A percentile compares a stretch with the other conserved stretches of the same genome.
Conservation (phyloP, 163 green algal genomes). For the Coccomyxa subellipsoidea region DNA sequence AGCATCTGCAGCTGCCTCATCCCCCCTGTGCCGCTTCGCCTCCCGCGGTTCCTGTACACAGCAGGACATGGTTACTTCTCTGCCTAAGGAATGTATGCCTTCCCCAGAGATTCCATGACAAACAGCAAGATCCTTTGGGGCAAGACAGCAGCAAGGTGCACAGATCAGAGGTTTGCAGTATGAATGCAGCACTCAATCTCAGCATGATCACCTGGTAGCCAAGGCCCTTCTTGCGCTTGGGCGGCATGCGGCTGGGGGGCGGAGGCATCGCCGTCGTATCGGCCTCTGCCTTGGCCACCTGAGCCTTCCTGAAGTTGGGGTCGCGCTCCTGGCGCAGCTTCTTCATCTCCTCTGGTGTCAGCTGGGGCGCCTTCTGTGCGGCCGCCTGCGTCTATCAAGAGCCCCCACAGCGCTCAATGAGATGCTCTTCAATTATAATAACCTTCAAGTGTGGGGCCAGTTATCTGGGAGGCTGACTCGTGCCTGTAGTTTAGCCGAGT, state of each 20-base stretch:
- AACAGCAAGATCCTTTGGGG: too few species aligned
- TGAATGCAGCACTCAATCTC: neutral
- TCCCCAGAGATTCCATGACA: too few species aligned
- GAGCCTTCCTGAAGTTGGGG: constrained; percentile 58
- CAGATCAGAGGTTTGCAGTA: too few species aligned
- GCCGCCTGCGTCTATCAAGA: constrained; percentile 37
- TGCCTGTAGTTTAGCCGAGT: too few species aligned
- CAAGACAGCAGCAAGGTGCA: too few species aligned
- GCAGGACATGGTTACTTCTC: too few species aligned
- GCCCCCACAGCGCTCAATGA: neutral
- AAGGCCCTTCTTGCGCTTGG: constrained; percentile 14
- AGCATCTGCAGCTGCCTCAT: too few species aligned
- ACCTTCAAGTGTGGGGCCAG: too few species aligned
- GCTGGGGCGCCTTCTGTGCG: constrained; percentile 42
- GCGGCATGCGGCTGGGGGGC: neutral
- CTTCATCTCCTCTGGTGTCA: constrained; percentile 63
- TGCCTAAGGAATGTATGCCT: too few species aligned
- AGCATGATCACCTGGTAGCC: neutral
- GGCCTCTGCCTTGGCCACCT: neutral
- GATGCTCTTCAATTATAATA: neutral
- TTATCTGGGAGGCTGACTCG: too few species aligned
- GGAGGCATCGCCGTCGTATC: constrained; percentile 2
- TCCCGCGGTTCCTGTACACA: neutral
- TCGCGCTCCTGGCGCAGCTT: constrained; percentile 63
- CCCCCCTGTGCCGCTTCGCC: constrained; percentile 6